A percentile compares a stretch with the other conserved stretches of the same genome.
Evolutionary conservation across 2,329 filamentous ascomycete genomes (phyloP).

Genomic region (Paecilomyces dactylethromorphus): DNA sequence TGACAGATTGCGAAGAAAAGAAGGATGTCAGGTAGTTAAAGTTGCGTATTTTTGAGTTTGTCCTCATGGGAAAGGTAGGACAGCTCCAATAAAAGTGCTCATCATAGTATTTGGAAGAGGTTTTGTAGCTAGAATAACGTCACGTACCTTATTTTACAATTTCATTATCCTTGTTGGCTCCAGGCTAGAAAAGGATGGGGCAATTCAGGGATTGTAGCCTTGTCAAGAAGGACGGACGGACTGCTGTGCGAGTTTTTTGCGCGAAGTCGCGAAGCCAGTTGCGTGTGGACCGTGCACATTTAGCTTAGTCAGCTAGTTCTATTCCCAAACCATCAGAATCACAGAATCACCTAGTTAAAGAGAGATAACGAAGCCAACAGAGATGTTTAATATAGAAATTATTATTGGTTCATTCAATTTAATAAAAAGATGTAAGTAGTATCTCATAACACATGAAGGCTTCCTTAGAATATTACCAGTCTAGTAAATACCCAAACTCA

Average conservation of each 20-base stretch:
- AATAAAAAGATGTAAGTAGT: too few relatives aligned
- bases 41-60: constrained; percentile 51
- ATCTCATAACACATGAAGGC: too few relatives aligned
- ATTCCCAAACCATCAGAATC: not conserved
- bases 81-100: constrained; percentile 69
- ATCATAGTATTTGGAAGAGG: constrained; percentile 41
- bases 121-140: not conserved
- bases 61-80: constrained; percentile 60
- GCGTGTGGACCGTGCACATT: not conserved
- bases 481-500: too few relatives aligned
- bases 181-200: not conserved
- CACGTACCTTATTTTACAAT: not conserved
- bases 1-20: constrained; percentile 1
- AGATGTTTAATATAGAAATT: too few relatives aligned
- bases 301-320: not conserved
- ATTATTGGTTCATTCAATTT: too few relatives aligned
- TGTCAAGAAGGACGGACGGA: not conserved
- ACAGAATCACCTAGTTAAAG: too few relatives aligned
- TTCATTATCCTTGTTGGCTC: not conserved
- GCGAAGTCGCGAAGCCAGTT: not conserved
- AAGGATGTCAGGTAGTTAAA: constrained; percentile 12
- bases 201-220: not conserved
- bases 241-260: not conserved
- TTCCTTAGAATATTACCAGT: too few relatives aligned
- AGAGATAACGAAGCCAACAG: not conserved